phyloP scores from a whole-genome alignment of 2,329 filamentous ascomycete genomes.

The Colletotrichum sp. region DNA sequence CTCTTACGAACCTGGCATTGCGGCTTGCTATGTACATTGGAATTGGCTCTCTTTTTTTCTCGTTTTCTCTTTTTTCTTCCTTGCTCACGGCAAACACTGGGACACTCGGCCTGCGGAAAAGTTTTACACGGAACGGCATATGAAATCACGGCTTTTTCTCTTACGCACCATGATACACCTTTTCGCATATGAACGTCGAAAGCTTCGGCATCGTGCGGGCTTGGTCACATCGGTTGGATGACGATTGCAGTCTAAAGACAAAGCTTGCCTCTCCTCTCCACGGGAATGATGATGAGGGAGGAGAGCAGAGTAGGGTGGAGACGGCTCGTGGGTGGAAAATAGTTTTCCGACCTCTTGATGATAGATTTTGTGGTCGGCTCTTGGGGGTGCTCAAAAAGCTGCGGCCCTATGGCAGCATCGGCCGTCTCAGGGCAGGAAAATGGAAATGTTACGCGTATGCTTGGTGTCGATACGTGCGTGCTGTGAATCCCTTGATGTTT shows the following conservation, averaged over 20 bases:
- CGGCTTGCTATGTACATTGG: constrained; percentile 20
- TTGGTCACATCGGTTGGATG: constrained; percentile 21
- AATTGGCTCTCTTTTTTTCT: neutral
- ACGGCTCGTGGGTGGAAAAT: constrained; percentile 7
- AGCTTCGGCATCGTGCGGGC: constrained; percentile 9
- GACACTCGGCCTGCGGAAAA: constrained; percentile 21
- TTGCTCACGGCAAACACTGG: constrained; percentile 20
- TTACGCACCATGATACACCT: constrained; percentile 23
- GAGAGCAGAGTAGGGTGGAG: neutral
- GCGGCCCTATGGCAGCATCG: constrained; percentile 10
- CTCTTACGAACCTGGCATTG: constrained; percentile 19
- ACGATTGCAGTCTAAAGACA: constrained; percentile 9
- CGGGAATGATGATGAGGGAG: neutral
- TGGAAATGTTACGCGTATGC: constrained; percentile 22
- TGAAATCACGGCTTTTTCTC: constrained; percentile 22
- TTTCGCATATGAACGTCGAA: constrained; percentile 17
- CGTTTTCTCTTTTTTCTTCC: constrained; percentile 9
- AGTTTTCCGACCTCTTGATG: constrained; percentile 13
- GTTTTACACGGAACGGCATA: constrained; percentile 23
- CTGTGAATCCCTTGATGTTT: neutral
- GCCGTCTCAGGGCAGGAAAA: constrained; percentile 19
- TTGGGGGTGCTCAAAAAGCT: neutral
- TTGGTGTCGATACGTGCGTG: neutral
- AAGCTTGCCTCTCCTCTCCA: constrained; percentile 13
- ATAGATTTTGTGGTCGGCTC: constrained; percentile 9